A percentile compares a stretch with the other conserved stretches of the same genome.
These are phyloP conservation scores for Hypoxylon cercidicola DNA, from an alignment of 495 filamentous ascomycete genomes.

Conservation along the genomic window DNA sequence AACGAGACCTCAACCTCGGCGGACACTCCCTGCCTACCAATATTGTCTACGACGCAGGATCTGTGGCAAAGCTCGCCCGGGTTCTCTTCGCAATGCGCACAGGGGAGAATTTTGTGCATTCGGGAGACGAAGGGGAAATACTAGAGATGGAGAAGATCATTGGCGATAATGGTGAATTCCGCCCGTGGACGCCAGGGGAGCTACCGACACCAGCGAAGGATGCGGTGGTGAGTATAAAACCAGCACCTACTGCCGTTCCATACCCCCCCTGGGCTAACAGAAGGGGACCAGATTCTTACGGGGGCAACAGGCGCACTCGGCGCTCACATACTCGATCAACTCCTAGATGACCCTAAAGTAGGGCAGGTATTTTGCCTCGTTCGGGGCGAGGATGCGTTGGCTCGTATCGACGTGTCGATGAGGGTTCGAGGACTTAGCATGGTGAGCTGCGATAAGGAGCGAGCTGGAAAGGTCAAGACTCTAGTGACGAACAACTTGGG, in stretches of 20 bases:
- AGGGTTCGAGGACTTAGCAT: constrained; percentile 47
- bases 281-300: constrained; percentile 59
- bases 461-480: constrained; percentile 32
- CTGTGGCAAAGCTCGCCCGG: constrained; percentile 56
- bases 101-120: constrained; percentile 12
- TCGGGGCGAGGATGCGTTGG: constrained; percentile 48
- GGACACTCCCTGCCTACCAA: constrained; percentile 53
- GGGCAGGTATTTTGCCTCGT: constrained; percentile 64
- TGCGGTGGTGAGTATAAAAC: constrained; percentile 54
- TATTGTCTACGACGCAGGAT: constrained; percentile 64
- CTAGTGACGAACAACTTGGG: constrained; percentile 51
- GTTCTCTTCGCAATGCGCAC: constrained; percentile 57
- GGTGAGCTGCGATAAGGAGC: constrained; percentile 30
- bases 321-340: constrained; percentile 61
- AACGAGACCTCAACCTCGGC: constrained; percentile 56
- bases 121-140: constrained; percentile 43
- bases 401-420: constrained; percentile 51
- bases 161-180: constrained; percentile 60
- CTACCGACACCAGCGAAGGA: constrained; percentile 42
- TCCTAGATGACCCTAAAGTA: constrained; percentile 57
- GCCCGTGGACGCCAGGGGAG: constrained; percentile 47
- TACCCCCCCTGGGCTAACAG: not conserved
- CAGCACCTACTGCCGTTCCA: not conserved
- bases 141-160: constrained; percentile 58
- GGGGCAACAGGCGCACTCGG: constrained; percentile 70